Percentiles rank a stretch among this genome's conserved stretches.
phyloP scores from a whole-genome alignment of 176 grass and related monocot species.

The Raddia distichophylla region DNA sequence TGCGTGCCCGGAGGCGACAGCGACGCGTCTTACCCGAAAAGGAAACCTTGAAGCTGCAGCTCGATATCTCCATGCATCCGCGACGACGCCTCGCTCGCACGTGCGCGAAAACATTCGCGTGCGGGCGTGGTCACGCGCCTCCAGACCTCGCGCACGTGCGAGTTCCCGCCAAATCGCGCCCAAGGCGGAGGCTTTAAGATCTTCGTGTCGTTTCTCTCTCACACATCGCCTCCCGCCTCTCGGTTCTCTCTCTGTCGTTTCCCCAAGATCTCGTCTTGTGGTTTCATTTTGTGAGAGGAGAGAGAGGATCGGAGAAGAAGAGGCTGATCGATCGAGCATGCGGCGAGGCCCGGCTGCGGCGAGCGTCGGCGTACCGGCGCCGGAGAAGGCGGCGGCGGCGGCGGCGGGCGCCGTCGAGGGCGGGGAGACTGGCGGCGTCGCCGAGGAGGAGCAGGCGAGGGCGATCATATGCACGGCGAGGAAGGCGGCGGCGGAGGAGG shows the following conservation, averaged over 20 bases:
- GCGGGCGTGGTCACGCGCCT: background rate
- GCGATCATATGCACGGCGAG: constrained; percentile 18
- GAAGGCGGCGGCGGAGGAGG: constrained; percentile 22
- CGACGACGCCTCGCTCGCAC: background rate
- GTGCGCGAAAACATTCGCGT: background rate
- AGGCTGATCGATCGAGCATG: background rate
- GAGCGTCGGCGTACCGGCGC: background rate
- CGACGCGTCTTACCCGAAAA: background rate
- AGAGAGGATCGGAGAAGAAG: background rate
- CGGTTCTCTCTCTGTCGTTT: background rate
- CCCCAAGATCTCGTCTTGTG: background rate
- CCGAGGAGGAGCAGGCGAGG: background rate
- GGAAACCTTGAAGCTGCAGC: background rate
- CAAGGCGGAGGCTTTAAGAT: constrained; percentile 7
- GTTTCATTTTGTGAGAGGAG: background rate
- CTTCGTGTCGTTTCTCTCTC: background rate
- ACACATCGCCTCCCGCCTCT: background rate
- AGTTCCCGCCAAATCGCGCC: background rate
- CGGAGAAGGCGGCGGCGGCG: background rate
- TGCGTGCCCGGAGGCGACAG: background rate
- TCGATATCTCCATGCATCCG: background rate
- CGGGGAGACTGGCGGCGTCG: background rate
- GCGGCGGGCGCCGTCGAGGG: background rate
- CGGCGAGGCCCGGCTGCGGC: background rate
- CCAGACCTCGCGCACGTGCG: too few relatives aligned